Base-by-base conservation (phyloP, 2,329 filamentous ascomycete species). In the Xylaria sp. region DNA sequence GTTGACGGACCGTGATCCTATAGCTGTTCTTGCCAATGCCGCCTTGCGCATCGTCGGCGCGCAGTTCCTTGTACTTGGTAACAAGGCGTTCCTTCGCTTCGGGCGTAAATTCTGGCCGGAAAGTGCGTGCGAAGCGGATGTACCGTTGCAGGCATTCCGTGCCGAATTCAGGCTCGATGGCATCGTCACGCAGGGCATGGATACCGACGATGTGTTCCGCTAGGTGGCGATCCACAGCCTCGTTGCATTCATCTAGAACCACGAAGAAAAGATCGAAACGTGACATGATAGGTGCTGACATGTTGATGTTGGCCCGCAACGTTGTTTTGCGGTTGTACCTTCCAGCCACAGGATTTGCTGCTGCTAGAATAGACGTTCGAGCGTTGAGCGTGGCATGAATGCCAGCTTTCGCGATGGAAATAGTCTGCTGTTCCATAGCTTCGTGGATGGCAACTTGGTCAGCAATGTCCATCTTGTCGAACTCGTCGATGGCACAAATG, bases 341-440 rank as follows among this genome's bases (percentile, higher is more conserved):
- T 11, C 94, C 94, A 22, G 91, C 91, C 4, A 99, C 91, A 0
- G 94, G 94, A 72, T 99, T 99, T 24, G 94, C 94, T 6, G 94
- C 94, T 0, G 94, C 94, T 16, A 99, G 87, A 66, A 99, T 97
- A 43, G 89, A 94, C 0, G 94, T 97, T 50, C 94, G 86, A 2
- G 94, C 94, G 69, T 99, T 99, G 42, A 99, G 83, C 0, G 94
- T 99, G 3, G 94, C 95, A 72, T 99, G 94, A 54, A 99, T 99
- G 67, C 94, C 94, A 4, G 94, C 94, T 76, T 99, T 99, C 56
- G 94, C 93, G 67, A 99, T 99, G 7, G 92, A 97, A 62, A 99
- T 99, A 4, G 94, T 99, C 75, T 99, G 94, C 78, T 99, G 94
- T 83, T 99, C 94, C 94, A 99, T 99, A 55, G 94, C 94, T 85